Conservation (phyloP, 805 yeast genomes). For the Kuraishia borneana region DNA sequence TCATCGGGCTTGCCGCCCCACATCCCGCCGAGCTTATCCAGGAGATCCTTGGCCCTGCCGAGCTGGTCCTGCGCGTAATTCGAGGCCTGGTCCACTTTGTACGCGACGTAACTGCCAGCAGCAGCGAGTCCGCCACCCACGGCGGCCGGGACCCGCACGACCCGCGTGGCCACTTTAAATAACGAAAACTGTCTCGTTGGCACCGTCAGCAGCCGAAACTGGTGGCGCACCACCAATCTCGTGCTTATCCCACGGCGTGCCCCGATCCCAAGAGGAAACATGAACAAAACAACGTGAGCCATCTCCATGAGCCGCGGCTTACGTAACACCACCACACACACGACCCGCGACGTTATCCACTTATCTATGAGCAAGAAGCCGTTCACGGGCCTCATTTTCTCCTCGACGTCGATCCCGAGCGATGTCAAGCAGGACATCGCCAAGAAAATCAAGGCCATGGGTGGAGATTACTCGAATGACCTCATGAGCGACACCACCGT, state of each 20-base stretch:
- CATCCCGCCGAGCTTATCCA: conserved; percentile 38
- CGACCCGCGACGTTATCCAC: no score
- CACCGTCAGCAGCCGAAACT: no score
- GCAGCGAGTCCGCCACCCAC: conserved; percentile 90
- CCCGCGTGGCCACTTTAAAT: conserved; percentile 44
- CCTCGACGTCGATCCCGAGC: conserved; percentile 42
- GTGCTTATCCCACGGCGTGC: no score
- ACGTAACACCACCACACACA: no score
- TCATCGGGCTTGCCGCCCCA: conserved; percentile 16
- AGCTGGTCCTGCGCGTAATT: conserved; percentile 59
- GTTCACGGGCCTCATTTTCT: conserved; percentile 36
- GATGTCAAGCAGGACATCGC: conserved; percentile 29
- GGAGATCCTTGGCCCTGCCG: conserved; percentile 47
- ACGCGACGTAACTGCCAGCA: conserved; percentile 86
- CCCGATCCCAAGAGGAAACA: no score
- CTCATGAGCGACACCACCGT: conserved; percentile 50
- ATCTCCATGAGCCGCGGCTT: no score
- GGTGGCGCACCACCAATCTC: no score
- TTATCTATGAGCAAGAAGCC: conserved; percentile 16
- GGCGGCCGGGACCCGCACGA: conserved; percentile 61
- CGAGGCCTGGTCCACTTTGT: conserved; percentile 84
- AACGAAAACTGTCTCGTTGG: no score
- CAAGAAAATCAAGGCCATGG: conserved; percentile 37
- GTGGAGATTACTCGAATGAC: conserved; percentile 47
- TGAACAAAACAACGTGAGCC: no score